Base-by-base conservation (phyloP, 1,284 basidiomycete species). In the Ceratobasidium sp. region DNA sequence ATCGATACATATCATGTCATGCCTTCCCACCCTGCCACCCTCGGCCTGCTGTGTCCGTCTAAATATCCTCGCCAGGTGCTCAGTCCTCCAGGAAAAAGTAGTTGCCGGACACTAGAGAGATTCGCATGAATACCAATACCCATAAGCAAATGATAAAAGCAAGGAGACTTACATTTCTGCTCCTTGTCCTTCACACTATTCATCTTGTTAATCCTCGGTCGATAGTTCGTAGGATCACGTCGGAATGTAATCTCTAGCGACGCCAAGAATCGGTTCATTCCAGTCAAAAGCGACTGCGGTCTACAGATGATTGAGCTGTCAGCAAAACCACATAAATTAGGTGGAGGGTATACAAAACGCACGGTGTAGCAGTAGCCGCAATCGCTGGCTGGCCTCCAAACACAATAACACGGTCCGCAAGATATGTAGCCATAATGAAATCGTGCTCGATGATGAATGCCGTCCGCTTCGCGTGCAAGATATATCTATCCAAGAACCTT, bases 391-490 rank as follows among this genome's bases (percentile, higher is more conserved):
- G 82, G 63, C 95, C 96, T 80, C 94, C 91, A 79, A 96, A 98
- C 18, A 98, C 95, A 76, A 98, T 97, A 78, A 98, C 96, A 75
- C 96, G 92, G 81, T 98, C 96, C 59, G 96, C 95, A 73, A 98
- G 91, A 81, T 98, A 98, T 2, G 96, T 97, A 3, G 96, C 95
- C 92, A 95, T 94, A 84, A 96, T 95, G 82, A 98, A 98, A 85
- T 98, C 96, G 88, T 98, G 96, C 86, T 98, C 96, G 79, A 98
- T 97, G 78, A 98, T 87, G 81, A 98, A 98, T 0, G 96, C 96
- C 0, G 96, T 98, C 84, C 96, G 95, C 86, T 98, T 97, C 16
- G 94, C 88, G 78, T 95, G 91, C 57, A 98, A 89, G 79, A 98
- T 93, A 82, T 96, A 98, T 73, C 90, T 91, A 58, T 21, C n/a